Base-by-base conservation (phyloP, 2,329 filamentous ascomycete genomes). In the Pleomassaria siparia region DNA sequence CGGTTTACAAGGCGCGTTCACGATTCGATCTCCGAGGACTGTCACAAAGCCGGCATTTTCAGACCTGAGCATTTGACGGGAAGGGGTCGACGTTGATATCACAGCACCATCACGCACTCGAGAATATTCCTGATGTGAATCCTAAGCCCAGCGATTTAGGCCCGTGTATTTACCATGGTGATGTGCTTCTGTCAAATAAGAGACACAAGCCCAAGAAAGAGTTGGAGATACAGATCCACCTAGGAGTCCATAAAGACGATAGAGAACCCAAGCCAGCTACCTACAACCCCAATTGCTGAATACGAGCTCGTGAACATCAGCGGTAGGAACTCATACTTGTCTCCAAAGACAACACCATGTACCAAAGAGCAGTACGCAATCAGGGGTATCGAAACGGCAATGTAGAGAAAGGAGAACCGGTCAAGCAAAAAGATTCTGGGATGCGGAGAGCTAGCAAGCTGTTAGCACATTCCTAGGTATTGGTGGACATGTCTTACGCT, bases 231-330 rank as follows among this genome's bases (percentile, higher is more conserved):
- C 2, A 24, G 18, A 15, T 10, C 39, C n/a, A 13, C 35, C 49
- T 62, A 70, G 12, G 63, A 62, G 33, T 69, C 61, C 25, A 96
- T 91, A 73, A 92, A 97, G 42, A 97, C 91, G 25, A 95, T 88
- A 75, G 91, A 83, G 69, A 96, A 96, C 9, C 94, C 91, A 32
- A 96, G 63, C 92, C 92, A 97, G 73, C 94, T 97, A 2, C 90
- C 91, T 15, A 96, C 84, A 0, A 97, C 91, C n/a, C 94, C 94
- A 48, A 97, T 77, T 4, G 94, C 94, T 26, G 88, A 89, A 71
- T 97, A 99, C 11, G 89, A 88, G 76, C 92, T 97, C 58, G 86
- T 96, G 67, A 97, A 94, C 92, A 99, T 97, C 59, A 97, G 76
- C 21, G 94, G 94, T 45, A 99, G 73, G 70, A 97, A 99, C 72